phyloP scores from a whole-genome alignment of 768 basidiomycete species.

The Rhizopogon roseolus region DNA sequence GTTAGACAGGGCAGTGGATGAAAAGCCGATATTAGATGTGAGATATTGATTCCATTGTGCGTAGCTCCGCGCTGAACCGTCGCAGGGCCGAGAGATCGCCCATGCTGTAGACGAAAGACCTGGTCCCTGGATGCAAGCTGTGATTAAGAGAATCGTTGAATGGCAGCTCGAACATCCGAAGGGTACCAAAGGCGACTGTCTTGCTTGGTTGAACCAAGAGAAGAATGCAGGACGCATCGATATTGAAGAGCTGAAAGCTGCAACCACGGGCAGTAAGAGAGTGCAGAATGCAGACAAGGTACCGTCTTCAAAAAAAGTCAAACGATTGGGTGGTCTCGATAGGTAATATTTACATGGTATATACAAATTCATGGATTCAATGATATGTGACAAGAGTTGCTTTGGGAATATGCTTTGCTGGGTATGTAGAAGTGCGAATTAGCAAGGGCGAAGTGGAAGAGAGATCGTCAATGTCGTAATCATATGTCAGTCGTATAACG shows the following conservation, averaged over 20 bases:
- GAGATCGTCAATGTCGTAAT: neutral
- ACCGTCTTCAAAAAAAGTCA: slow-evolving; percentile 25
- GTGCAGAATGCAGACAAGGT: slow-evolving; percentile 12
- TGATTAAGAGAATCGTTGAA: slow-evolving; percentile 62
- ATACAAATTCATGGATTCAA: neutral
- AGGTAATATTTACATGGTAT: neutral
- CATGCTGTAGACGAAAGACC: slow-evolving; percentile 49
- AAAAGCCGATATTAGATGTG: slow-evolving; percentile 75
- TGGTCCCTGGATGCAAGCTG: slow-evolving; percentile 66
- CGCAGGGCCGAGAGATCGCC: slow-evolving; percentile 69
- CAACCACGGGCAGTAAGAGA: slow-evolving; percentile 21
- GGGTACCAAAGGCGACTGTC: slow-evolving; percentile 61
- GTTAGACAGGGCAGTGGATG: slow-evolving; percentile 57
- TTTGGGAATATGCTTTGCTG: neutral
- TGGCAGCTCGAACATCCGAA: slow-evolving; percentile 85
- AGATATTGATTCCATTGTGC: slow-evolving; percentile 22
- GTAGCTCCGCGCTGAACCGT: neutral
- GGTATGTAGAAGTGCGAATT: slow-evolving; percentile 3
- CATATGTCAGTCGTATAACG: slow-evolving; percentile 4
- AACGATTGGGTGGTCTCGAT: slow-evolving; percentile 14
- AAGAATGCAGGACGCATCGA: slow-evolving; percentile 41
- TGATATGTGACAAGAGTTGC: neutral
- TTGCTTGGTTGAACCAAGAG: slow-evolving; percentile 62
- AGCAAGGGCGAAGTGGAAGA: neutral
- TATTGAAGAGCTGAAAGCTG: slow-evolving; percentile 19